Conservation (phyloP, 768 basidiomycete genomes). For the Suillus plorans region DNA sequence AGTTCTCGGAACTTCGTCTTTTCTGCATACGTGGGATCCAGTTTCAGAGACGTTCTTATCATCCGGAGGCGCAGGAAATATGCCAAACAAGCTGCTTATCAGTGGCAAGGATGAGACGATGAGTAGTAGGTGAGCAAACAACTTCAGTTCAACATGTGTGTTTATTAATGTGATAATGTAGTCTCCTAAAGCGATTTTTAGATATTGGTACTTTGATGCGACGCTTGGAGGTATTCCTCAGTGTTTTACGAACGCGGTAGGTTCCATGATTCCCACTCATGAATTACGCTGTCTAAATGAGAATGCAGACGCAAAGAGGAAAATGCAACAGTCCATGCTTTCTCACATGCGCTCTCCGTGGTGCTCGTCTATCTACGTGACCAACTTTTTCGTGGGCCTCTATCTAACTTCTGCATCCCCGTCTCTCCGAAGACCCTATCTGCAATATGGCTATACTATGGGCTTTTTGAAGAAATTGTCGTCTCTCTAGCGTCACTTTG, state of each 20-base stretch:
- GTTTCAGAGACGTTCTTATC: slow-evolving; percentile 56
- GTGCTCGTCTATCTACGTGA: slow-evolving; percentile 52
- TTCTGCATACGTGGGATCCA: slow-evolving; percentile 63
- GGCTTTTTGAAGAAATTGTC: slow-evolving; percentile 47
- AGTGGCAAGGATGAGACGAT: slow-evolving; percentile 58
- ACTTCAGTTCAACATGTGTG: neutral
- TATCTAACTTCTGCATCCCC: slow-evolving; percentile 17
- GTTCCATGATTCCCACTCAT: slow-evolving; percentile 12
- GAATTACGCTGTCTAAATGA: slow-evolving; percentile 2
- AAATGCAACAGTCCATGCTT: slow-evolving; percentile 61
- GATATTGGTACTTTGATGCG: slow-evolving; percentile 67
- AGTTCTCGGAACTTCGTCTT: slow-evolving; percentile 67
- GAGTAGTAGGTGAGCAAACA: slow-evolving; percentile 50
- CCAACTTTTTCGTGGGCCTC: slow-evolving; percentile 40
- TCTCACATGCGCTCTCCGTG: slow-evolving; percentile 62
- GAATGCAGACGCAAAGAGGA: slow-evolving; percentile 41
- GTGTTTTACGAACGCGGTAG: slow-evolving; percentile 50
- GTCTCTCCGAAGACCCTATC: slow-evolving; percentile 28
- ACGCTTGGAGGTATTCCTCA: slow-evolving; percentile 58
- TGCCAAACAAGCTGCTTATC: slow-evolving; percentile 41
- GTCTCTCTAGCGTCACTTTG: slow-evolving; percentile 57
- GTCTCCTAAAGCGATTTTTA: slow-evolving; percentile 61
- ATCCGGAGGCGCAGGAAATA: slow-evolving; percentile 33
- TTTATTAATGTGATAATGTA: slow-evolving; percentile 24
- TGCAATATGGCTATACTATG: slow-evolving; percentile 52